These are phyloP conservation scores for Suhomyces panamericanus DNA, from an alignment of 1,139 yeast genomes.

Conservation along the genomic window DNA sequence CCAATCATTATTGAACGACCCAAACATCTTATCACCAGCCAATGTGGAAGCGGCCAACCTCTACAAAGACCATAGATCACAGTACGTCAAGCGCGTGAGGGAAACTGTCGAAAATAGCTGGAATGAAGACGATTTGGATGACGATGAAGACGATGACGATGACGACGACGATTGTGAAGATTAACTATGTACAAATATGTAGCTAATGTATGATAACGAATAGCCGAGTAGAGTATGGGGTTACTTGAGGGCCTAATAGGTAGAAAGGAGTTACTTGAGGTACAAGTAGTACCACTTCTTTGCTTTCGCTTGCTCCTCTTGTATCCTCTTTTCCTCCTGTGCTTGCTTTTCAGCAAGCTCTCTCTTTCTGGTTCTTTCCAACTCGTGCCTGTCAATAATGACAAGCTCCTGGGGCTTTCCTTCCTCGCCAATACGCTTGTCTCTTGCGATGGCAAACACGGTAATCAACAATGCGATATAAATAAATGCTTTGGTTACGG, in stretches of 20 bases:
- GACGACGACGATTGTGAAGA: conserved; percentile 17
- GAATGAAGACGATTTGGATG: conserved; percentile 63
- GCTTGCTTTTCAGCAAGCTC: conserved; percentile 16
- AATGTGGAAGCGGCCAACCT: conserved; percentile 97
- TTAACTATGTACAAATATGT: conserved; percentile 7
- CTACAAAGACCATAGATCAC: conserved; percentile 92
- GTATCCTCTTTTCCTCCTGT: conserved; percentile 18
- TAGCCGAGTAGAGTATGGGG: neutral
- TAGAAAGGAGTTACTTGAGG: conserved; percentile 38
- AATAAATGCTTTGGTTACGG: conserved; percentile 53
- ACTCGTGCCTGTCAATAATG: conserved; percentile 40
- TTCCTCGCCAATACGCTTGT: conserved; percentile 49
- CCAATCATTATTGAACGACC: conserved; percentile 87
- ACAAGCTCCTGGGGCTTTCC: conserved; percentile 46
- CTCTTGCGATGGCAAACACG: conserved; percentile 49
- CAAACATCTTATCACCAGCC: conserved; percentile 95
- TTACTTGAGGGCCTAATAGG: too few relatives aligned
- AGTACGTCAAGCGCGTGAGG: conserved; percentile 85
- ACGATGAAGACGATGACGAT: conserved; percentile 50
- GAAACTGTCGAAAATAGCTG: conserved; percentile 93
- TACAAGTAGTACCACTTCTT: conserved; percentile 48
- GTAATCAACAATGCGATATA: conserved; percentile 45
- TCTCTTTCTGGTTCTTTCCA: conserved; percentile 24
- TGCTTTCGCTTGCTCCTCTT: conserved; percentile 4
- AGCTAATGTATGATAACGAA: conserved; percentile 6